These are phyloP conservation scores for Marasmius oreades DNA, from an alignment of 1,284 basidiomycete genomes.

Conservation along the genomic window DNA sequence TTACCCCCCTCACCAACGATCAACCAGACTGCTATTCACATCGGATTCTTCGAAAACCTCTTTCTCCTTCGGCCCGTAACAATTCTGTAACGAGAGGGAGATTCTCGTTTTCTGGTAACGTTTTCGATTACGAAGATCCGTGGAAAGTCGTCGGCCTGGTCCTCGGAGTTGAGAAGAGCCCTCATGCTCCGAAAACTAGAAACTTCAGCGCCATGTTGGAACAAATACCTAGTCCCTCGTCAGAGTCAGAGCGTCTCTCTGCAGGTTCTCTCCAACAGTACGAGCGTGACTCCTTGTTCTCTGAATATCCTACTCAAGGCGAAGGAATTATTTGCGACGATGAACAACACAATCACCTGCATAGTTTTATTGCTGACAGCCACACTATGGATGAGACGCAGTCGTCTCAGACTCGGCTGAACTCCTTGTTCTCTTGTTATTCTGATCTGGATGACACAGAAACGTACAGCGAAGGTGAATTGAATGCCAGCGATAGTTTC, in stretches of 20 bases:
- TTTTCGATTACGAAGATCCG: constrained; percentile 40
- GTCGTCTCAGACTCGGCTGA: too few species aligned
- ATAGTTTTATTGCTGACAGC: too few species aligned
- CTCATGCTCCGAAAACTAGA: constrained; percentile 2
- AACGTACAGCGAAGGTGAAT: too few species aligned
- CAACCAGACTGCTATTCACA: too few species aligned
- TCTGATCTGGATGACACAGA: too few species aligned
- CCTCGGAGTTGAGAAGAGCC: constrained; percentile 22
- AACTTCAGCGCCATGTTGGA: constrained; percentile 8
- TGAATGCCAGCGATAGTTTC: too few species aligned
- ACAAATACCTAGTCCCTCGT: constrained; percentile 1
- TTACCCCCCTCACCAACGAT: too few species aligned
- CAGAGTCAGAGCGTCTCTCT: not conserved
- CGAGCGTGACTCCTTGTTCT: not conserved
- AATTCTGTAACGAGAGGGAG: not conserved
- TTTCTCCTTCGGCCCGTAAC: not conserved
- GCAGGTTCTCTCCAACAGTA: not conserved
- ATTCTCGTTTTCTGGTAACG: constrained; percentile 21
- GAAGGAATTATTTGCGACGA: too few species aligned
- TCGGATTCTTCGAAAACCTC: too few species aligned
- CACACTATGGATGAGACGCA: too few species aligned
- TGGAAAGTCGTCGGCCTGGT: constrained; percentile 41
- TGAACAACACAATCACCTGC: too few species aligned
- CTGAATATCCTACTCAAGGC: not conserved
- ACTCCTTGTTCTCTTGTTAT: too few species aligned